Conservation (phyloP, 768 basidiomycete genomes). For the Suillus lakei region DNA sequence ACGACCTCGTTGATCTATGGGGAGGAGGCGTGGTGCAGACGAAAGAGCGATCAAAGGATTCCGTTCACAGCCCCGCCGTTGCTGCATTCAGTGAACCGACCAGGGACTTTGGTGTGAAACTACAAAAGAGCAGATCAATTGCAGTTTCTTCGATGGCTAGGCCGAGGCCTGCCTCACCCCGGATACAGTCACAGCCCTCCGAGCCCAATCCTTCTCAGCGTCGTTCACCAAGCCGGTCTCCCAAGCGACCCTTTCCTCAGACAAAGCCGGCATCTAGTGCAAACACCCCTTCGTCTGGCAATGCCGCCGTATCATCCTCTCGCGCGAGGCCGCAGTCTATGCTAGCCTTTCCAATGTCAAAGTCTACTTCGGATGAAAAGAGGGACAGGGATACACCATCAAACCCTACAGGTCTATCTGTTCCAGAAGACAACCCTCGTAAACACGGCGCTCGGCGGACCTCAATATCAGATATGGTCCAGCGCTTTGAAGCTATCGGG, state of each 20-base stretch:
- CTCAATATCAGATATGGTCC: constrained; percentile 88
- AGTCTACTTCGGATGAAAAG: constrained; percentile 46
- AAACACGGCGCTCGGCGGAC: constrained; percentile 54
- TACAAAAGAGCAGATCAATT: constrained; percentile 25
- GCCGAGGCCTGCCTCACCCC: constrained; percentile 27
- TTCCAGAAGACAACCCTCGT: constrained; percentile 53
- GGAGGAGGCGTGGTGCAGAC: constrained; percentile 55
- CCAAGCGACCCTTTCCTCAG: constrained; percentile 34
- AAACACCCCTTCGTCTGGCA: constrained; percentile 24
- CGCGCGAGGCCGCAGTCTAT: constrained; percentile 83
- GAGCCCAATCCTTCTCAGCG: constrained; percentile 11
- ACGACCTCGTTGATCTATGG: constrained; percentile 81
- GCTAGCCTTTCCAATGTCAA: constrained; percentile 63
- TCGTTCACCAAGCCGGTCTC: constrained; percentile 35
- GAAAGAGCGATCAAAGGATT: constrained; percentile 48
- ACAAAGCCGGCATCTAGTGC: constrained; percentile 34
- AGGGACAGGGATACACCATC: constrained; percentile 33
- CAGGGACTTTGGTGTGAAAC: constrained; percentile 19
- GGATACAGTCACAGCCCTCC: constrained; percentile 23
- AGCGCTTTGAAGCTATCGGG: constrained; percentile 75
- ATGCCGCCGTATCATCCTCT: constrained; percentile 37
- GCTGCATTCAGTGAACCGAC: constrained; percentile 18
- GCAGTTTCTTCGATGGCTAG: constrained; percentile 23
- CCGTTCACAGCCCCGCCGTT: constrained; percentile 20
- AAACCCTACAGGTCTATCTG: constrained; percentile 43